Evolutionary conservation across 257 asterid species (phyloP), one percentile per base, ranked within the genome.

Genomic region (Gentiana dahurica): DNA sequence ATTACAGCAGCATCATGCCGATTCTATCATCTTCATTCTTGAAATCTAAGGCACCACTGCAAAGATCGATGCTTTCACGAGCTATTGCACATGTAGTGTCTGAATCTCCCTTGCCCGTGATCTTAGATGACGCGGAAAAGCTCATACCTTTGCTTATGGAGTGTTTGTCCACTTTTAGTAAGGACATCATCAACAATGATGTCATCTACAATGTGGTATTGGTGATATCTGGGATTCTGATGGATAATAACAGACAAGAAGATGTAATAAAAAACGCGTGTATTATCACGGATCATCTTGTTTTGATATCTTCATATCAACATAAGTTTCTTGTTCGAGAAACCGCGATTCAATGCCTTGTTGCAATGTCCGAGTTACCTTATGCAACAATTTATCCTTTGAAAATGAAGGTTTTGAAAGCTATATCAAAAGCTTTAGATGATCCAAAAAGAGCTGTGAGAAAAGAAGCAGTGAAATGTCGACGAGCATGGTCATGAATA

Each of bases 311-410:
- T 36, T 15, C 81, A 59, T 87, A 78, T 68, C 64, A 77, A 11
- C 81, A 81, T 66, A 65, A 67, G 85, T 82, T 71, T 95, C 95
- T 87, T 82, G 64, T 87, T 55, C 83, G 98, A 34, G 94, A 85
- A 76, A 85, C 92, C 50, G 92, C 95, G 52, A 64, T 91, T 63
- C 98, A 91, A 71, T 87, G 98, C 79, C 94, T 91, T 65, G 77
- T 73, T 67, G 90, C 96, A 67, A 71, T 81, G 74, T 77, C 93
- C 51, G 67, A 72, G 63, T 83, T 87, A 54, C 95, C 95, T 53
- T 69, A 87, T 65, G 57, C 88, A 55, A 79, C 87, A 79, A 74
- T 87, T 59, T 91, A 79, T 77, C 96, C 98, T 59, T 59, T 75
- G 61, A 73, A 88, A 78, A 52, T 69, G 15, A 82, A 85, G 96